Conservation (phyloP, 495 filamentous ascomycete species). For the Tirmania nivea region DNA sequence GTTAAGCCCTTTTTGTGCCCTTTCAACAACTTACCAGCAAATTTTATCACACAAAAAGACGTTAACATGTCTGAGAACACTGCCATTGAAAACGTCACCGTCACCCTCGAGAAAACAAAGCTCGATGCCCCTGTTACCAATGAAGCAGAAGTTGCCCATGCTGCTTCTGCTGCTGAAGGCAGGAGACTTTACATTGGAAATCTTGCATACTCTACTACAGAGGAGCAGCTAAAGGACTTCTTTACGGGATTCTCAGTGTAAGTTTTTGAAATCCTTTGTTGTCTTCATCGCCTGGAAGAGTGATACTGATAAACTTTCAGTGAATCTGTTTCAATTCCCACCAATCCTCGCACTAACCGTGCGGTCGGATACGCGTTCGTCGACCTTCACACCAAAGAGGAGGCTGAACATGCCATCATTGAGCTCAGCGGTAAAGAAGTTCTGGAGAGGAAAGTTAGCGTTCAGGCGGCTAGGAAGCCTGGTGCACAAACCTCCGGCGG, state of each 20-base stretch:
- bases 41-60: not conserved
- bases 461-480: constrained; percentile 94
- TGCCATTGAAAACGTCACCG: constrained; percentile 58
- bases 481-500: constrained; percentile 56
- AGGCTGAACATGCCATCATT: constrained; percentile 82
- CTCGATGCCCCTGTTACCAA: constrained; percentile 31
- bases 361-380: constrained; percentile 98
- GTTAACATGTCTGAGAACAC: constrained; percentile 17
- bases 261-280: constrained; percentile 26
- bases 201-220: constrained; percentile 97
- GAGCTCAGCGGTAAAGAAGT: constrained; percentile 94
- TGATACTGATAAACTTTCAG: constrained; percentile 27
- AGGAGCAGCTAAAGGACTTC: constrained; percentile 98
- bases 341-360: constrained; percentile 94
- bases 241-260: constrained; percentile 97
- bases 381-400: constrained; percentile 76
- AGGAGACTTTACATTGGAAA: constrained; percentile 99
- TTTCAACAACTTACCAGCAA: not conserved
- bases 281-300: constrained; percentile 1
- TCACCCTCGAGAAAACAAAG: constrained; percentile 55
- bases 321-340: constrained; percentile 94
- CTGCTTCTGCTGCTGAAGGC: constrained; percentile 92
- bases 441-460: constrained; percentile 91
- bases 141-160: constrained; percentile 58
- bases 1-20: no score